A percentile compares a stretch with the other conserved stretches of the same genome.
Conservation (phyloP, 2,329 filamentous ascomycete species). For the Pseudogymnoascus sp. region DNA sequence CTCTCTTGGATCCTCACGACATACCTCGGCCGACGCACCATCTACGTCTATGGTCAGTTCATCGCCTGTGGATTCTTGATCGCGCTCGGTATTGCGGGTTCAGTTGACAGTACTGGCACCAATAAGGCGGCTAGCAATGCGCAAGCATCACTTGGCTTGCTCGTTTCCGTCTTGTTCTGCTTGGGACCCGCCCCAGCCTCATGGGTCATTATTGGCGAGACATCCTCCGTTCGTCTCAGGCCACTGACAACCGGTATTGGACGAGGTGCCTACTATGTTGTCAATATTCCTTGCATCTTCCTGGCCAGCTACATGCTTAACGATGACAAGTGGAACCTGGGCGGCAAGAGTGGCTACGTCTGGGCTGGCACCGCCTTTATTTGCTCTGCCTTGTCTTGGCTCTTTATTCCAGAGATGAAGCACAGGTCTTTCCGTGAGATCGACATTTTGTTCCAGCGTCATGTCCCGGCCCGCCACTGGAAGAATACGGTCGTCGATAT, state of each 20-base stretch:
- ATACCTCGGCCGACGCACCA: slow-evolving; percentile 55
- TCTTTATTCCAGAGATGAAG: slow-evolving; percentile 55
- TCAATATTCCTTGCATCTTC: slow-evolving; percentile 62
- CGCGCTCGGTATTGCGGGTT: slow-evolving; percentile 52
- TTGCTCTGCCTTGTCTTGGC: slow-evolving; percentile 43
- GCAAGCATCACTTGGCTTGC: slow-evolving; percentile 55
- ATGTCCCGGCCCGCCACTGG: slow-evolving; percentile 33
- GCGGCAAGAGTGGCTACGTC: slow-evolving; percentile 51
- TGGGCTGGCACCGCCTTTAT: slow-evolving; percentile 52
- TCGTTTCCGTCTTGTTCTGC: slow-evolving; percentile 59
- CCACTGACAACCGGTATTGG: slow-evolving; percentile 60
- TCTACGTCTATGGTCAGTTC: slow-evolving; percentile 54
- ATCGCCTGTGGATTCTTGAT: slow-evolving; percentile 49
- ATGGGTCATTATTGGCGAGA: slow-evolving; percentile 62
- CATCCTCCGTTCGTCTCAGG: slow-evolving; percentile 56
- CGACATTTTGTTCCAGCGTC: slow-evolving; percentile 39
- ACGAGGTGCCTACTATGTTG: slow-evolving; percentile 55
- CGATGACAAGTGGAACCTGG: slow-evolving; percentile 36
- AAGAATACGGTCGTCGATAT: slow-evolving; percentile 50
- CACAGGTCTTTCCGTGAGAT: slow-evolving; percentile 41
- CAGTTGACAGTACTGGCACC: slow-evolving; percentile 32
- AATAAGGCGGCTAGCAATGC: slow-evolving; percentile 39
- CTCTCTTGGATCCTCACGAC: slow-evolving; percentile 60
- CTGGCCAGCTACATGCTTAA: slow-evolving; percentile 55
- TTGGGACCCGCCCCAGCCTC: slow-evolving; percentile 56